These are phyloP conservation scores for Mucuna pruriens DNA, from an alignment of 306 rosid species.

Conservation along the genomic window DNA sequence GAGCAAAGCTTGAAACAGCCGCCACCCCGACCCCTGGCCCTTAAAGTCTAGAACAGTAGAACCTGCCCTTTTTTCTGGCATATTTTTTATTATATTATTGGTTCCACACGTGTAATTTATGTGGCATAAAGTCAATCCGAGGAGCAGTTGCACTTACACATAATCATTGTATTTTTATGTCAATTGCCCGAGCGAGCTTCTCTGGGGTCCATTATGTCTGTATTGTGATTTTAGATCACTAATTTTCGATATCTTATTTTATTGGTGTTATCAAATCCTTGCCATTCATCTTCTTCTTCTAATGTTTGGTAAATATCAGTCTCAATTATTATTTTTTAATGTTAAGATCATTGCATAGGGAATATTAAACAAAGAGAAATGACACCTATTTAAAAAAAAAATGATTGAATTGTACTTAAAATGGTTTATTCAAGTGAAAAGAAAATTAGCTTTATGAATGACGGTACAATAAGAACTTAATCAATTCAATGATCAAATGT, in stretches of 20 bases:
- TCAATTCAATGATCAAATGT: not conserved
- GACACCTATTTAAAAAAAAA: not conserved
- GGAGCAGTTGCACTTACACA: constrained; percentile 9
- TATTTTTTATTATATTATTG: constrained; percentile 30
- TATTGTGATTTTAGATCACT: constrained; percentile 22
- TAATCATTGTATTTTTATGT: constrained; percentile 1
- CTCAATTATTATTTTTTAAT: not conserved
- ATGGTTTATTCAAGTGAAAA: not conserved
- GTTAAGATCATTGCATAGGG: not conserved
- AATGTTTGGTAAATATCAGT: not conserved
- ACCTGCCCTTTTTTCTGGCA: not conserved
- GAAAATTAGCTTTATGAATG: not conserved
- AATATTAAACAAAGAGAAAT: not conserved
- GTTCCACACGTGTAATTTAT: constrained; percentile 9
- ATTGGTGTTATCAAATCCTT: not conserved
- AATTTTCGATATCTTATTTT: not conserved
- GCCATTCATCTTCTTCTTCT: not conserved
- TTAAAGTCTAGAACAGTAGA: no score
- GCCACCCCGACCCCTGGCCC: constrained; percentile 2
- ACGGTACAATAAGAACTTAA: not conserved
- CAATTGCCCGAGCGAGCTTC: not conserved
- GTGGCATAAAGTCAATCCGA: not conserved
- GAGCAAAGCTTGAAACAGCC: constrained; percentile 65
- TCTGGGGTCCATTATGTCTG: not conserved
- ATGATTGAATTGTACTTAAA: not conserved